Conservation (phyloP, 1,284 basidiomycete genomes). For the Filobasidium uniguttulatum region DNA sequence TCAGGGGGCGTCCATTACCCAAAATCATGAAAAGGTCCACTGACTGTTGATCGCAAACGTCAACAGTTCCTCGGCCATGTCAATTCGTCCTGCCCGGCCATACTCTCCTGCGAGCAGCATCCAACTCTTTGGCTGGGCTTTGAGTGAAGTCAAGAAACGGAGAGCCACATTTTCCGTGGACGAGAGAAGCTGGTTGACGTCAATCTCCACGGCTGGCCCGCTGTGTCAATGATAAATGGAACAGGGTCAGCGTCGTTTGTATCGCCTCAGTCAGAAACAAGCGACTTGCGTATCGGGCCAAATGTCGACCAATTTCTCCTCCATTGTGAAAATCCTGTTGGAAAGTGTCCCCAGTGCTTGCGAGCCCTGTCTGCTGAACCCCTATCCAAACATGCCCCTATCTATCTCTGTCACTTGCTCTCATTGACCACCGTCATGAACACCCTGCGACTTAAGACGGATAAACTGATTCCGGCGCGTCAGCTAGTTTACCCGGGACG, state of each 20-base stretch:
- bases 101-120: conserved; percentile 35
- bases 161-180: conserved; percentile 32
- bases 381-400: no score
- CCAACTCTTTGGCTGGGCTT: conserved; percentile 36
- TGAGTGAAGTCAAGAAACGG: conserved; percentile 29
- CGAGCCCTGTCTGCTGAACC: no score
- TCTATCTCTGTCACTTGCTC: no score
- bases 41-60: conserved; percentile 31
- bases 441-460: no score
- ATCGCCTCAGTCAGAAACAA: not conserved
- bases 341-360: no score
- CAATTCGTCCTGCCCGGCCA: conserved; percentile 26
- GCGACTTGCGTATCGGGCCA: not conserved
- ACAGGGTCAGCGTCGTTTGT: not conserved
- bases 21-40: conserved; percentile 11
- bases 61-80: conserved; percentile 30
- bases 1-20: no score
- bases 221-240: not conserved
- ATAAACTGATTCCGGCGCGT: no score
- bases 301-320: not conserved
- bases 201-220: conserved; percentile 25
- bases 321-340: no score
- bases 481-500: no score
- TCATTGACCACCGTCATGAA: no score
- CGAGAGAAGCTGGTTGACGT: conserved; percentile 33